A percentile compares a stretch with the other conserved stretches of the same genome.
Conservation (phyloP, 768 basidiomycete species). For the Cystobasidiopsis lactophilus region DNA sequence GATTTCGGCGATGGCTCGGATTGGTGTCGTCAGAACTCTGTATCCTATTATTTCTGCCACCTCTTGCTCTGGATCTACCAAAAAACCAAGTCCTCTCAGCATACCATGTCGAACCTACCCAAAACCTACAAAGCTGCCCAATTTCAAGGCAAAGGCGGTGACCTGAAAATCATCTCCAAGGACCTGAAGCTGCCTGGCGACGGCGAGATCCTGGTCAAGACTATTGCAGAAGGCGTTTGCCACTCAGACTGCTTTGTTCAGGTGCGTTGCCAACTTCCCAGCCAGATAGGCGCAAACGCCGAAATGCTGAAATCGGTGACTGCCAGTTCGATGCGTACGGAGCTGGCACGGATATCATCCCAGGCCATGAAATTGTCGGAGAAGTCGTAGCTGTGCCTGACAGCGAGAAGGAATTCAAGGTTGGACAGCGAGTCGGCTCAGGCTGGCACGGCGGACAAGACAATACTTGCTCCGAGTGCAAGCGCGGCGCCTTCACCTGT, state of each 20-base stretch:
- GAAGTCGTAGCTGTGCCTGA: not conserved
- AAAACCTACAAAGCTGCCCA: constrained; percentile 9
- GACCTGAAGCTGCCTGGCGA: constrained; percentile 1
- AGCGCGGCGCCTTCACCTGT: constrained; percentile 4
- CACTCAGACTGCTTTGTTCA: not conserved
- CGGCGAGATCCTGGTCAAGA: constrained; percentile 12
- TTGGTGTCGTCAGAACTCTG: too few species aligned
- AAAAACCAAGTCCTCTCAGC: too few species aligned
- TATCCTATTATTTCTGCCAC: too few species aligned
- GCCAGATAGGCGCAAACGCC: too few species aligned
- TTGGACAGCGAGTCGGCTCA: constrained; percentile 9
- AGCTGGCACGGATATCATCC: too few species aligned
- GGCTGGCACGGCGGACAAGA: constrained; percentile 8
- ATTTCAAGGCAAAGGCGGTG: not conserved
- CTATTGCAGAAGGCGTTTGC: not conserved
- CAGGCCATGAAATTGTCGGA: not conserved
- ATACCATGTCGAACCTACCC: not conserved
- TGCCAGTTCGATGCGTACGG: too few species aligned
- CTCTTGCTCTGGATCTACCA: too few species aligned
- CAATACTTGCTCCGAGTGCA: constrained; percentile 7
- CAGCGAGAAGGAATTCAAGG: not conserved
- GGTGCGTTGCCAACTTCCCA: not conserved
- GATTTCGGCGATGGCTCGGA: too few species aligned
- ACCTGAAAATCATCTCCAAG: constrained; percentile 1
- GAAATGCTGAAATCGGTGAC: not conserved